Evolutionary conservation across 208 protist species (phyloP).

Genomic region (Trypanosoma avium): DNA sequence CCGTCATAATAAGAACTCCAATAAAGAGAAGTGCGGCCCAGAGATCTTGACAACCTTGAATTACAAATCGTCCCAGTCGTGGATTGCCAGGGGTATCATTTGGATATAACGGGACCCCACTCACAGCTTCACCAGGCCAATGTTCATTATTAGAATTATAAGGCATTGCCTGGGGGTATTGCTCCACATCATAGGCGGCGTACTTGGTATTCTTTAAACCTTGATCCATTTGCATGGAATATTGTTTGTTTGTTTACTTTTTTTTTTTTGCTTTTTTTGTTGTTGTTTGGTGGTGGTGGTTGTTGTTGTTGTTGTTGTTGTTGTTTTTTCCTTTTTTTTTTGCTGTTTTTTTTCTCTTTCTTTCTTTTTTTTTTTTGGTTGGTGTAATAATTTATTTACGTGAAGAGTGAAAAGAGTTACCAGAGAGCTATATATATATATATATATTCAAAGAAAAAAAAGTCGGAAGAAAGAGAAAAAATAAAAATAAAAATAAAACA

Average conservation of each 20-base stretch:
- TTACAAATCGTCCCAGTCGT: conserved; percentile 63
- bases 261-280: background rate
- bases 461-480: background rate
- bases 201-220: conserved; percentile 10
- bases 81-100: conserved; percentile 36
- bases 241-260: background rate
- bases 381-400: too few relatives aligned
- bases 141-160: background rate
- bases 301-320: background rate
- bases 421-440: too few relatives aligned
- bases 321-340: conserved; percentile 6
- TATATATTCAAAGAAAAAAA: background rate
- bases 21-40: conserved; percentile 70
- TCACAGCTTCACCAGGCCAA: conserved; percentile 25
- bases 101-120: conserved; percentile 63
- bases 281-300: too few relatives aligned
- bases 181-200: conserved; percentile 10
- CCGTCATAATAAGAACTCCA: conserved; percentile 24
- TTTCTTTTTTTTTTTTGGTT: conserved; percentile 1
- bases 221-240: conserved; percentile 13
- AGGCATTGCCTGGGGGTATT: conserved; percentile 13
- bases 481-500: background rate
- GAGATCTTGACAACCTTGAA: conserved; percentile 66
- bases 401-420: too few relatives aligned
- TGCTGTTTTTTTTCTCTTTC: too few relatives aligned